These are phyloP conservation scores for Nakazawaea sp. DNA, from an alignment of 805 yeast species.

Conservation along the genomic window DNA sequence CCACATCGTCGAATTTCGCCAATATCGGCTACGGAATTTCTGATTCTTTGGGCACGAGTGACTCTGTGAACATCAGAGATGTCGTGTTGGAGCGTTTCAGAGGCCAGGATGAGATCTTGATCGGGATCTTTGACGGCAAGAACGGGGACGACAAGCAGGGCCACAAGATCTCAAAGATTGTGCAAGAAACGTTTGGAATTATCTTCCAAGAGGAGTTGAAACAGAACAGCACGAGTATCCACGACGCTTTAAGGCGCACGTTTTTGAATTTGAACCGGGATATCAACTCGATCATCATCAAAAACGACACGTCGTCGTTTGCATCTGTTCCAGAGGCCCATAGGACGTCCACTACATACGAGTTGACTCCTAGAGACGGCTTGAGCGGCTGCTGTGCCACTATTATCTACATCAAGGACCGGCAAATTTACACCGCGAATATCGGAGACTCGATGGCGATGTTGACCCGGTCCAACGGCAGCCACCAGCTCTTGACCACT, in stretches of 20 bases:
- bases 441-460: slow-evolving; percentile 88
- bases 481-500: slow-evolving; percentile 61
- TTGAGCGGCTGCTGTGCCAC: slow-evolving; percentile 83
- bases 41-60: slow-evolving; percentile 69
- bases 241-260: slow-evolving; percentile 75
- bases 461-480: slow-evolving; percentile 75
- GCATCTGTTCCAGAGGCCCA: slow-evolving; percentile 41
- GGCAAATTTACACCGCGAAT: slow-evolving; percentile 71
- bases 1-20: slow-evolving; percentile 76
- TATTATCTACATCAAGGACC: slow-evolving; percentile 69
- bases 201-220: slow-evolving; percentile 63
- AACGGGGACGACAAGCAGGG: slow-evolving; percentile 48
- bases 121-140: slow-evolving; percentile 85
- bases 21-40: slow-evolving; percentile 86
- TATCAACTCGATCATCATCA: slow-evolving; percentile 55
- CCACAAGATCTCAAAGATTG: slow-evolving; percentile 61
- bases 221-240: slow-evolving; percentile 40
- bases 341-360: slow-evolving; percentile 40
- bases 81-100: slow-evolving; percentile 82
- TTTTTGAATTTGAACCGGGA: slow-evolving; percentile 78
- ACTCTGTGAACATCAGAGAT: slow-evolving; percentile 69
- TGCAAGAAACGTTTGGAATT: slow-evolving; percentile 65
- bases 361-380: slow-evolving; percentile 60
- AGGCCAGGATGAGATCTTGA: slow-evolving; percentile 73
- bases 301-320: slow-evolving; percentile 33